phyloP scores from a whole-genome alignment of 305 asterid species.

The Fraxinus platypoda region DNA sequence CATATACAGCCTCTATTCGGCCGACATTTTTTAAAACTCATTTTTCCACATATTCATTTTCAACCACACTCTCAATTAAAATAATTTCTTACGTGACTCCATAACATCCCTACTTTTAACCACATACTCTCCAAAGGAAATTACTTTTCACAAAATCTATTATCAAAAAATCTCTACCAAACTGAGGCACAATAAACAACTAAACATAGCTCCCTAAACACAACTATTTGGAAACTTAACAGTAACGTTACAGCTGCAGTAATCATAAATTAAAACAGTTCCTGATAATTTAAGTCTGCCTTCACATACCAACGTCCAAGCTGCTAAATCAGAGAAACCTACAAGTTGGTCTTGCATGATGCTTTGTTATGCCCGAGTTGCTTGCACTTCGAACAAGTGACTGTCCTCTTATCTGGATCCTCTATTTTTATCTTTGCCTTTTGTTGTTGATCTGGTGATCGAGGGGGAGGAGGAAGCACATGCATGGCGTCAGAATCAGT shows the following conservation, averaged over 20 bases:
- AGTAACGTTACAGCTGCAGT: not conserved
- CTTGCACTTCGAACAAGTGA: conserved; percentile 81
- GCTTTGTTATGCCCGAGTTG: conserved; percentile 91
- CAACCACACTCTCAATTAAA: not conserved
- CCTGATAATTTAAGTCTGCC: not conserved
- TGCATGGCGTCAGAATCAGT: conserved; percentile 34
- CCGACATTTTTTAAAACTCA: not conserved
- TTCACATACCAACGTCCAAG: not conserved
- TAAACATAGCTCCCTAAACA: not conserved
- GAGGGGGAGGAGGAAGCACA: conserved; percentile 72
- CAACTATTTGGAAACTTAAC: not conserved
- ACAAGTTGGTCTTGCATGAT: conserved; percentile 60
- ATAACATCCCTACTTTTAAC: not conserved
- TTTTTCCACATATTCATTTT: not conserved
- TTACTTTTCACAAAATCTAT: not conserved
- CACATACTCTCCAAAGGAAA: not conserved
- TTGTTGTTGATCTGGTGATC: conserved; percentile 40
- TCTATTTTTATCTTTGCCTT: conserved; percentile 47
- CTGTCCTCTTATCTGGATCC: conserved; percentile 77
- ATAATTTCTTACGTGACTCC: not conserved
- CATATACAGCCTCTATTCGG: not conserved
- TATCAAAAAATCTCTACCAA: not conserved
- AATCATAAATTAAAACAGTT: conserved; percentile 8
- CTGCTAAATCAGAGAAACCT: not conserved
- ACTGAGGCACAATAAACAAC: not conserved